These are phyloP conservation scores for Colletotrichum liriopes DNA, from an alignment of 2,329 filamentous ascomycete genomes.

Conservation along the genomic window DNA sequence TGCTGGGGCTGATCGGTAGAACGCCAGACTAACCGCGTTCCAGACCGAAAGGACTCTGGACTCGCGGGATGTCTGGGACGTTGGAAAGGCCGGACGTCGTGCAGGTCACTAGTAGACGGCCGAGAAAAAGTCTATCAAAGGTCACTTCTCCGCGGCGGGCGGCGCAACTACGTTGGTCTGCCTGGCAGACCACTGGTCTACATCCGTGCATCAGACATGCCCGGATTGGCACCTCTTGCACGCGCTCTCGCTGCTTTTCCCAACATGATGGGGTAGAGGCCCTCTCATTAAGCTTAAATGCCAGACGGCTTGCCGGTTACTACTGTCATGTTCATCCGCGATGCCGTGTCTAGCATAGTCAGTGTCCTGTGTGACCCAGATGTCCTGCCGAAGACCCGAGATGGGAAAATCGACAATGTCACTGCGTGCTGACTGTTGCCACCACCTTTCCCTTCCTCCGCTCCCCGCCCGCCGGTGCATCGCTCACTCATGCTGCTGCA, in stretches of 20 bases:
- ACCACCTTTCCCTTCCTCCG: not conserved
- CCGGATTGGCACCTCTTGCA: not conserved
- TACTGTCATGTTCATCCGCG: slow-evolving; percentile 20
- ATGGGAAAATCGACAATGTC: slow-evolving; percentile 24
- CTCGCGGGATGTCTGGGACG: slow-evolving; percentile 19
- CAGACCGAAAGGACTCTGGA: slow-evolving; percentile 7
- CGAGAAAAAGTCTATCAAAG: not conserved
- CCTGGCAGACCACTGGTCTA: not conserved
- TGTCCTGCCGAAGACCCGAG: slow-evolving; percentile 36
- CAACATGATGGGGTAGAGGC: not conserved
- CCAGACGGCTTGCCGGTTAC: slow-evolving; percentile 13
- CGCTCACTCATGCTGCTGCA: not conserved
- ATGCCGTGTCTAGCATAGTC: slow-evolving; percentile 29
- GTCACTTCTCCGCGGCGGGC: slow-evolving; percentile 29
- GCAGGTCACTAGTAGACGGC: slow-evolving; percentile 14
- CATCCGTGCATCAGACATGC: not conserved
- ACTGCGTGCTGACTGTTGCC: slow-evolving; percentile 11
- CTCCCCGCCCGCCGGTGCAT: not conserved
- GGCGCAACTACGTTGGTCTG: not conserved
- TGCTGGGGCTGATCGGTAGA: slow-evolving; percentile 28
- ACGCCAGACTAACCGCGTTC: slow-evolving; percentile 11
- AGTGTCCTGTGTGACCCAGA: slow-evolving; percentile 27
- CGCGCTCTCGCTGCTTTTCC: not conserved
- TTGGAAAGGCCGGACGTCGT: slow-evolving; percentile 10
- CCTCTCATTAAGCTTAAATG: slow-evolving; percentile 41